Evolutionary conservation across 441 rosid genomes (phyloP), one percentile per base, ranked within the genome.

Genomic region (Euphorbia schlechtendalii): DNA sequence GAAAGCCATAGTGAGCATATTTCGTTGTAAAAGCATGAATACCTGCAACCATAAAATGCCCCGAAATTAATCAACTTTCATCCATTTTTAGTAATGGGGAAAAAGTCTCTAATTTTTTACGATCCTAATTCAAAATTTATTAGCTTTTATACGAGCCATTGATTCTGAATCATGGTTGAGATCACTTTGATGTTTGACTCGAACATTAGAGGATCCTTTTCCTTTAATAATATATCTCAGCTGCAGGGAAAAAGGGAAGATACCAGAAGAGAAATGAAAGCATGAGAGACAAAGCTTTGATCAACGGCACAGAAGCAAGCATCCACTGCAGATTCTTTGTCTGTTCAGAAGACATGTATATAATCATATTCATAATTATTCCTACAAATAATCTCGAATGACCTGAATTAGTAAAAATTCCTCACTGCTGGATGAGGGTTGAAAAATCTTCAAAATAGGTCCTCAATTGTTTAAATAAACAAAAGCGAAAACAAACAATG

Each of bases 261-360:
- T 80, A 92, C 98, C 98, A 92, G 81, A 89, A 89, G 59, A 92
- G 86, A 78, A 86, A 89, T 32, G 98, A 87, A 18, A 92, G 84
- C 55, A 78, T 75, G 34, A 89, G 86, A 59, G 89, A 96, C 76
- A 92, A 76, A 28, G 96, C 90, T 83, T 92, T 92, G 69, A 92
- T 82, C 77, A 92, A 72, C 18, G 94, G 96, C 55, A 92, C 88
- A 55, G 90, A 77, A 11, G 92, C 84, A 48, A 92, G 85, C 25
- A 83, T 82, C 98, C 96, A 89, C 76, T 89, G 96, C 71, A 89
- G 78, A 71, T 85, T 86, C 74, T 74, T 89, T 63, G 77, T 74
- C 90, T 89, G 87, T 74, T 77, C 56, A 49, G 66, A 48, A 56
- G 51, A 52, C 40, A 73, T 38, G 32, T 56, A 24, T 21, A 75